Evolutionary conservation across 768 basidiomycete genomes (phyloP).

Genomic region (Termitomyces sp.): DNA sequence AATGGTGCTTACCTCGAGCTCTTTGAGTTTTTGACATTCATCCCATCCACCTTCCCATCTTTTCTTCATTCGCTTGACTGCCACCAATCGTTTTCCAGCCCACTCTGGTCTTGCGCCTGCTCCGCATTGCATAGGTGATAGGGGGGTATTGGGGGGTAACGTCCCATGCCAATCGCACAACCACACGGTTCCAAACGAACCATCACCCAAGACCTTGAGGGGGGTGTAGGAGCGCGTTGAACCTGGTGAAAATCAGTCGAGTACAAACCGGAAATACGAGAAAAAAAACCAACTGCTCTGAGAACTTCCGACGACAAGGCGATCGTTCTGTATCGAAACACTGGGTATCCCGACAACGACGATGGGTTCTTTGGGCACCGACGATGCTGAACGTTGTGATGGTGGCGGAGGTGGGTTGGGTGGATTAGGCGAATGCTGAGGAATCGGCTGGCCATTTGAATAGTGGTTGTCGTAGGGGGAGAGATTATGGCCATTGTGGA

Average conservation of each 20-base stretch:
- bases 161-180: slow-evolving; percentile 99
- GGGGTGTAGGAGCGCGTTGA: slow-evolving; percentile 89
- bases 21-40: slow-evolving; percentile 92
- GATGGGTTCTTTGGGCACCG: slow-evolving; percentile 54
- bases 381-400: slow-evolving; percentile 26
- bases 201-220: slow-evolving; percentile 95
- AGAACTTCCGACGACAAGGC: slow-evolving; percentile 70
- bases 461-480: slow-evolving; percentile 30
- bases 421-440: slow-evolving; percentile 29
- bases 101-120: slow-evolving; percentile 92
- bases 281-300: slow-evolving; percentile 55
- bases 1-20: slow-evolving; percentile 73
- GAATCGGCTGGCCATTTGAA: slow-evolving; percentile 24
- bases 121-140: slow-evolving; percentile 95
- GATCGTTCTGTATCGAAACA: slow-evolving; percentile 65
- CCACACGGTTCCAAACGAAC: slow-evolving; percentile 98
- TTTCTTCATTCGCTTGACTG: slow-evolving; percentile 98
- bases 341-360: slow-evolving; percentile 73
- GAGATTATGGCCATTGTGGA: slow-evolving; percentile 40
- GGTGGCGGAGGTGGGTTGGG: slow-evolving; percentile 22
- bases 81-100: slow-evolving; percentile 90
- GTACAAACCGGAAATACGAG: slow-evolving; percentile 6
- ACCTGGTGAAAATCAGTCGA: slow-evolving; percentile 38
- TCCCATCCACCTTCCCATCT: slow-evolving; percentile 98
- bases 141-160: slow-evolving; percentile 83